phyloP scores from a whole-genome alignment of 1,284 basidiomycete species.

The Papiliotrema flavescens region DNA sequence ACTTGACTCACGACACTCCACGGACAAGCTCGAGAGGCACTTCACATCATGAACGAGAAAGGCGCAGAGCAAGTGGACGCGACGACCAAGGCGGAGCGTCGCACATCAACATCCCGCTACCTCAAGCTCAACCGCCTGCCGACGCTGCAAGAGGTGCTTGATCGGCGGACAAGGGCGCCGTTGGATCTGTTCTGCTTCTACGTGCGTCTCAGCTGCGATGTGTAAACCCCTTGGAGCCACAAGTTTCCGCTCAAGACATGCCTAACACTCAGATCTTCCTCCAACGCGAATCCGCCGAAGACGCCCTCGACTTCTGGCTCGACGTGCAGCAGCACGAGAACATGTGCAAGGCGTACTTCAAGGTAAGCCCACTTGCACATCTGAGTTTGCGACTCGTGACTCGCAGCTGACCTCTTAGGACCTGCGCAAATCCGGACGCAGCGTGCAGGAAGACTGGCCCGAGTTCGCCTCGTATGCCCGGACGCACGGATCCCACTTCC shows the following conservation, averaged over 20 bases:
- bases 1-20: too few species aligned
- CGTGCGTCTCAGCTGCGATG: too few species aligned
- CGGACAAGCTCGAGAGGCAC: neutral
- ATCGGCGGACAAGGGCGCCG: constrained; percentile 81
- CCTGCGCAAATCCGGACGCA: constrained; percentile 84
- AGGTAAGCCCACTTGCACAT: constrained; percentile 47
- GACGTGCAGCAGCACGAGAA: constrained; percentile 99
- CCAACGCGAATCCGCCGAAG: constrained; percentile 89
- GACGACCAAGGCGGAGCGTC: constrained; percentile 28
- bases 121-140: constrained; percentile 48
- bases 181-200: constrained; percentile 99
- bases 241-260: neutral
- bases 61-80: neutral
- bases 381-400: neutral
- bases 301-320: constrained; percentile 96
- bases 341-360: constrained; percentile 96
- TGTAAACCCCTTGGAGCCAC: too few species aligned
- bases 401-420: constrained; percentile 54
- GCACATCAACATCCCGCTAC: constrained; percentile 34
- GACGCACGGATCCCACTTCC: constrained; percentile 58
- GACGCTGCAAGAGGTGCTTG: constrained; percentile 75
- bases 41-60: constrained; percentile 13
- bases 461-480: constrained; percentile 88
- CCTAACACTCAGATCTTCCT: constrained; percentile 58
- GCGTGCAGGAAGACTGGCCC: constrained; percentile 94